phyloP scores from a whole-genome alignment of 106 monocot species.

The Gastrodia elata region DNA sequence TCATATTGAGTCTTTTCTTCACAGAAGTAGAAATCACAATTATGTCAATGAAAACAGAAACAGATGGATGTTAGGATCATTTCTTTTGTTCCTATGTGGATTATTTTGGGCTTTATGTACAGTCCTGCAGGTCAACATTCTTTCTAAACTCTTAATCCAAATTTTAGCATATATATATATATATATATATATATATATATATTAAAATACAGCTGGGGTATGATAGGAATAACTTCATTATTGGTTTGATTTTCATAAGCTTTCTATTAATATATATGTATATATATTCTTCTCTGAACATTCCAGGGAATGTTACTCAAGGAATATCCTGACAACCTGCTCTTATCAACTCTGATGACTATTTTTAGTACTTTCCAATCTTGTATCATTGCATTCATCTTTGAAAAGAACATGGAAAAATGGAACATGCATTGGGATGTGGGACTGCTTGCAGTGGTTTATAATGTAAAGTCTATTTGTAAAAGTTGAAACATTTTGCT shows the following conservation, averaged over 20 bases:
- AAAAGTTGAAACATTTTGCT: background rate
- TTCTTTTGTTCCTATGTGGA: slow-evolving; percentile 1
- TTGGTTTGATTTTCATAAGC: no score
- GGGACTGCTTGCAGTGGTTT: slow-evolving; percentile 13
- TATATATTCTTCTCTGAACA: background rate
- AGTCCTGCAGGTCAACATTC: background rate
- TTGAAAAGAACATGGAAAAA: slow-evolving; percentile 7
- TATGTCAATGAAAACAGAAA: no score
- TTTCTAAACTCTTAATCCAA: background rate
- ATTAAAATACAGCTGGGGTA: no score
- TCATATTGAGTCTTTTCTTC: slow-evolving; percentile 7
- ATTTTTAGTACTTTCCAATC: slow-evolving; percentile 16
- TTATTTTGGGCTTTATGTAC: slow-evolving; percentile 11
- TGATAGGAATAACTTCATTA: no score
- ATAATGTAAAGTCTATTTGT: slow-evolving; percentile 9
- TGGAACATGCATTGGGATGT: slow-evolving; percentile 18
- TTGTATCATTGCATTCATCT: slow-evolving; percentile 11
- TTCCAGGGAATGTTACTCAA: slow-evolving; percentile 15
- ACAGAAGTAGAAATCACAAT: background rate
- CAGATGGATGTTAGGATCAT: background rate
- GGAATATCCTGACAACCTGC: slow-evolving; percentile 21
- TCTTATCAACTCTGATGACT: background rate
- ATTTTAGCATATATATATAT: no score
- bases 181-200: no score
- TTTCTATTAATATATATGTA: no score